phyloP scores from a whole-genome alignment of 805 yeast genomes.

The Metschnikowia similis region DNA sequence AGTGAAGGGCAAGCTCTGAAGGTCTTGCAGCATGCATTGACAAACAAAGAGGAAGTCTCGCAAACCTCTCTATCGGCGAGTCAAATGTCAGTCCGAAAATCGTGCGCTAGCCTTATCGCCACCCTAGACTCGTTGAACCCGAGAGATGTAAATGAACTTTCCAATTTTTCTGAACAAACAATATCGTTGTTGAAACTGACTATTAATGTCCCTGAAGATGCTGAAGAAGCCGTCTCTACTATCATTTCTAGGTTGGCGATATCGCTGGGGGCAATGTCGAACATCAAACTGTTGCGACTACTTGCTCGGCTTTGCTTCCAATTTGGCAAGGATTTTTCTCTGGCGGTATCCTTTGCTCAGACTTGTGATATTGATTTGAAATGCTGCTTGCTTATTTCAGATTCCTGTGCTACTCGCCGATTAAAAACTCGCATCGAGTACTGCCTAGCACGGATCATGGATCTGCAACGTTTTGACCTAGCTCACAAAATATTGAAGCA shows the following conservation, averaged over 20 bases:
- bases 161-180: background rate
- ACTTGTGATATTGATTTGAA: constrained; percentile 3
- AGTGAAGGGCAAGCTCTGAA: background rate
- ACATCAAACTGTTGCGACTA: background rate
- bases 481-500: background rate
- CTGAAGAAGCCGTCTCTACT: background rate
- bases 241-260: background rate
- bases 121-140: background rate
- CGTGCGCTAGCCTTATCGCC: background rate
- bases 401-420: background rate
- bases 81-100: background rate
- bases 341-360: constrained; percentile 1
- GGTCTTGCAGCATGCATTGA: background rate
- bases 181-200: background rate
- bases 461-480: background rate
- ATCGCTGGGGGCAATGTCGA: background rate
- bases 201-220: background rate
- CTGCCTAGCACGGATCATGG: constrained; percentile 1
- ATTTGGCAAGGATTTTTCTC: constrained; percentile 3
- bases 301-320: constrained; percentile 11
- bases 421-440: background rate
- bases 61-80: background rate
- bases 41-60: background rate
- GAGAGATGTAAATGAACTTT: background rate
- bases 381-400: background rate